These are phyloP conservation scores for Chlorella variabilis DNA, from an alignment of 163 green algal genomes.

Conservation along the genomic window DNA sequence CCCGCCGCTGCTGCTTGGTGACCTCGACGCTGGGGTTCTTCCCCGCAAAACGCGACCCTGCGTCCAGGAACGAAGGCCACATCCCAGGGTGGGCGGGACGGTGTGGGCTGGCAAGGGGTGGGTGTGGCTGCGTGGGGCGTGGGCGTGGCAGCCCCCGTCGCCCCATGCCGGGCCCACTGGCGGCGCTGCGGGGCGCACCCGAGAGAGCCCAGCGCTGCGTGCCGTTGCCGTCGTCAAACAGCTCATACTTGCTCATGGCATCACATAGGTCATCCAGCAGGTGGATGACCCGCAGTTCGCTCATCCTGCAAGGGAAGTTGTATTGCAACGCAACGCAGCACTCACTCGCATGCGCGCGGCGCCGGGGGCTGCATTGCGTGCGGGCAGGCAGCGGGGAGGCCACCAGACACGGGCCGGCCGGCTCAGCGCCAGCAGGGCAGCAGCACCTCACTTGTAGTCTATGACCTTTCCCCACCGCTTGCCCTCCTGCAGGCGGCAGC, in stretches of 20 bases:
- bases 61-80: neutral
- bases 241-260: slow-evolving; percentile 35
- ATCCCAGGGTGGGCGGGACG: no score
- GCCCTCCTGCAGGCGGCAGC: neutral
- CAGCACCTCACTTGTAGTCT: slow-evolving; percentile 63
- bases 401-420: neutral
- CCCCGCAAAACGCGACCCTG: neutral
- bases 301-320: slow-evolving; percentile 17
- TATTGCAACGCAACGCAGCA: neutral
- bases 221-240: neutral
- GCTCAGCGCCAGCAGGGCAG: neutral
- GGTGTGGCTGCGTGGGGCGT: no score
- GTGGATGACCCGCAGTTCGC: slow-evolving; percentile 57
- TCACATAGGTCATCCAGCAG: slow-evolving; percentile 56
- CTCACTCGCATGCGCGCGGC: neutral
- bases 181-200: neutral
- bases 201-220: slow-evolving; percentile 12
- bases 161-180: no score
- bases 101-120: no score
- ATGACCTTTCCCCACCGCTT: slow-evolving; percentile 69
- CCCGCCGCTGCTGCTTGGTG: slow-evolving; percentile 33
- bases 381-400: no score
- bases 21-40: neutral
- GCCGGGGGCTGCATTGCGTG: neutral
- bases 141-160: no score